Base-by-base conservation (phyloP, 2,329 filamentous ascomycete species). In the Clarireedia homoeocarpa region DNA sequence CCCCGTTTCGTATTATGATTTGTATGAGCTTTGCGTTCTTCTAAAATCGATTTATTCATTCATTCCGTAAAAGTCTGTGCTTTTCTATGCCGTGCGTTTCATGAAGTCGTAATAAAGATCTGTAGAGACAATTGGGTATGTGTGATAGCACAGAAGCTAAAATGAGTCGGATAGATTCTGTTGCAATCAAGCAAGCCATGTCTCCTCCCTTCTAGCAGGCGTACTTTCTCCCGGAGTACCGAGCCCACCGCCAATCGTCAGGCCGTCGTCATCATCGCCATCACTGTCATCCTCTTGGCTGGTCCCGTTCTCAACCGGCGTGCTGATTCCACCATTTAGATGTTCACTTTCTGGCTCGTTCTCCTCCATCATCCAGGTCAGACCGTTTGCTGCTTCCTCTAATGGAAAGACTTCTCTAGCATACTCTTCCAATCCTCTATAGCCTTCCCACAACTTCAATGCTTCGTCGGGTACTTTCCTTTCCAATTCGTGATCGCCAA, bases 331-430 rank as follows among this genome's bases (percentile, higher is more conserved):
- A 6, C 69, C 71, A 36, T 63, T 67, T 4, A 53, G 48, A 5
- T 53, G 42, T 9, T 57, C 67, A 61, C 69, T 57, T 46, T 53
- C 60, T 59, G 67, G 60, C 67, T 69, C 57, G 9, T 58, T 77
- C 10, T 78, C 78, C 4, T 80, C 77, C 45, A 79, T 69, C 92
- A 96, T 97, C 94, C 94, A 99, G 15, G 87, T 89, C 67, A 94
- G 74, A 5, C 92, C 92, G 69, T 97, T 97, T 34, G 91, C 90
- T 64, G 91, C 87, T 73, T 99, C 94, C 71, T 99, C 94, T 12
- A 96, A 80, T 0, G 90, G 89, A 66, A 97, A 97, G 27, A 95
- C 91, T 70, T 97, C 94, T 49, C 88, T 80, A 1, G 92, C 92
- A 70, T 97, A 99, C 72, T 97, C 94, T 69, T 96, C 91, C 63